Base-by-base conservation (phyloP, 108 stramenopile species). In the Cyclotella baltica region DNA sequence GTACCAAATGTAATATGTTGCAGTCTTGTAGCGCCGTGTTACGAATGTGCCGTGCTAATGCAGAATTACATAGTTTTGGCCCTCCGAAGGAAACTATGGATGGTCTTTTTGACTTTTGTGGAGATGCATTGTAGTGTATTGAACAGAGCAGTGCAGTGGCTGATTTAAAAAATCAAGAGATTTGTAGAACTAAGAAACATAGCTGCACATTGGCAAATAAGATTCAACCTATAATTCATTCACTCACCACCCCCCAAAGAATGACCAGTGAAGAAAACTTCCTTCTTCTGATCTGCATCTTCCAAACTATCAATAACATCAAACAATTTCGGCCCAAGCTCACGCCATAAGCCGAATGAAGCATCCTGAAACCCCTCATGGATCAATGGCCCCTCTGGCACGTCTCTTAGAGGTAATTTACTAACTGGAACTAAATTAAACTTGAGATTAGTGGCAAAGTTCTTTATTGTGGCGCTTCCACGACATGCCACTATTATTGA, bases 361-460 rank as follows among this genome's bases (percentile, higher is more conserved):
- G 88, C 86, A 40, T 79, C 69, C 43, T 81, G 85, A 65, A 89
- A 89, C 10, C 88, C 88, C 43, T 86, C 85, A 47, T 87, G 88
- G 33, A 87, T 73, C 46, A 68, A 29, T n/a, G 65, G 69, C 53
- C 55, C 65, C 6, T 61, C 16, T 5, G 76, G 81, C 36, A 81
- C 37, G 36, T 22, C 4, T 19, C 34, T 50, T 55, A 20, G 66
- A 47, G 72, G 51, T 28, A 85, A 34, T 53, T 53, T 46, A 4
- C 64, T 83, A 11, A 83, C 85, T 30, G 78, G 83, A 0, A 85
- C 81, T 27, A 86, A 73, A 25, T 80, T 75, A 63, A 87, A 89
- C 40, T 75, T 62, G 4, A 89, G 68, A 73, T 89, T 89, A 37
- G 88, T 87, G 2, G 61, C 76, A 57, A 89, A 89, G 51, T 87